Percentiles rank a stretch among this genome's conserved stretches.
These are phyloP conservation scores for Cladobotryum protrusum DNA, from an alignment of 2,329 filamentous ascomycete genomes.

Conservation along the genomic window DNA sequence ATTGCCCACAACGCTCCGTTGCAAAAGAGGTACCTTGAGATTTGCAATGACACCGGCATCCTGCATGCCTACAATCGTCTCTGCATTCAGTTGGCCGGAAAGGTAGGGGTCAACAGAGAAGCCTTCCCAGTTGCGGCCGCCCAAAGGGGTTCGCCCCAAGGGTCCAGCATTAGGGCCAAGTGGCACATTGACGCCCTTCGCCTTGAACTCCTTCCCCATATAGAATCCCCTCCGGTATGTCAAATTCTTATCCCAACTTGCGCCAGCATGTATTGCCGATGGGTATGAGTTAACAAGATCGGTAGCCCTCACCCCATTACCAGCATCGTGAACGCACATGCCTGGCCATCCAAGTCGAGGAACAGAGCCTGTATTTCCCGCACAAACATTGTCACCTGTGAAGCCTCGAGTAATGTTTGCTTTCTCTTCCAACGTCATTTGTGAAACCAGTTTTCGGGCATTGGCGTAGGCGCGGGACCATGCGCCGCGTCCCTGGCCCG, in stretches of 20 bases:
- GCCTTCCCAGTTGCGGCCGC: constrained; percentile 70
- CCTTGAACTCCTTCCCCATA: constrained; percentile 52
- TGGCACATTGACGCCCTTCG: constrained; percentile 58
- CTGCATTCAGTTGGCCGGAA: constrained; percentile 62
- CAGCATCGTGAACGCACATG: constrained; percentile 44
- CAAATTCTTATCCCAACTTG: constrained; percentile 48
- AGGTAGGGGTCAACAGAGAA: constrained; percentile 67
- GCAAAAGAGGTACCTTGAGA: constrained; percentile 43
- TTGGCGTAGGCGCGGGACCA: constrained; percentile 56
- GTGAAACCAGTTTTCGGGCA: constrained; percentile 49
- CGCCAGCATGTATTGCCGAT: constrained; percentile 42
- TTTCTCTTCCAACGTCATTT: constrained; percentile 63
- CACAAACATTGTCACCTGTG: constrained; percentile 45
- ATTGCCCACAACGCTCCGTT: neutral
- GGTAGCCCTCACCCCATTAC: constrained; percentile 42
- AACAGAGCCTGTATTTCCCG: constrained; percentile 41
- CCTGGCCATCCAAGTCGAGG: constrained; percentile 40
- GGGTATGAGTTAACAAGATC: constrained; percentile 44
- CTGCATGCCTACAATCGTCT: constrained; percentile 70
- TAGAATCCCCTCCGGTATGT: constrained; percentile 44
- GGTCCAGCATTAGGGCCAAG: constrained; percentile 67
- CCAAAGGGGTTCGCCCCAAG: constrained; percentile 62
- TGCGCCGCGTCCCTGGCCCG: constrained; percentile 25
- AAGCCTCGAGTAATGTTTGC: constrained; percentile 47
- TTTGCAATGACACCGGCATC: constrained; percentile 73